Evolutionary conservation across 202 grass and related monocot species (phyloP), one percentile per base, ranked within the genome.

Genomic region (Cymbopogon flexuosus): DNA sequence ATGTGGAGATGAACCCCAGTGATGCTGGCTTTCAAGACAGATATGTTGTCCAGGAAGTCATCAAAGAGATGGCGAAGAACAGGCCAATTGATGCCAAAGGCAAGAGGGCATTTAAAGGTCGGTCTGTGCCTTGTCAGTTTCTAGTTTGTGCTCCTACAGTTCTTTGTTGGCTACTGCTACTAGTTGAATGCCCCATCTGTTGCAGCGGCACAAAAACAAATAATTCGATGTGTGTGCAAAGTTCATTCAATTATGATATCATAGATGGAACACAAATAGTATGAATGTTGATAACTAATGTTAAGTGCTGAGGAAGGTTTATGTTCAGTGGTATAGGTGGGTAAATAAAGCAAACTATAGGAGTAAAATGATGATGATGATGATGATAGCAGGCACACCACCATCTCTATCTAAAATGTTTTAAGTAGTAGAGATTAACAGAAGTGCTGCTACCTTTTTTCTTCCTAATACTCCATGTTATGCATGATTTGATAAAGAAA

Each of bases 11-110:
- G 92, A 99, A 90, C 73, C 96, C 96, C 62, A 99, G 96, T 40
- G 96, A 99, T 84, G 92, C 96, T 3, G 96, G 96, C 9, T 99
- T 99, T 90, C 96, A 93, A 79, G 96, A 99, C 71, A 91, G 96
- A 58, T 93, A 99, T 90, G 87, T 96, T 77, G 96, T 99, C 80
- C 96, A 99, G 82, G 96, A 99, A 83, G 90, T 99, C 78, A 99
- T 99, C 29, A 99, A 99, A 81, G 96, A 99, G 80, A 99, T 99
- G 90, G 96, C 96, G 0, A 95, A 89, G 78, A 99, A 93, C 41
- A 93, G 96, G 41, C 92, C 92, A 11, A 89, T 99, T 47, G 96
- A 96, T 58, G 88, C 88, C 65, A 93, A 96, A 73, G 96, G 96
- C 23, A 99, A 93, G 86, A 93, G 80, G 86, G 84, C 88, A 61